phyloP scores from a whole-genome alignment of 2,329 filamentous ascomycete species.

The Nemania diffusa region DNA sequence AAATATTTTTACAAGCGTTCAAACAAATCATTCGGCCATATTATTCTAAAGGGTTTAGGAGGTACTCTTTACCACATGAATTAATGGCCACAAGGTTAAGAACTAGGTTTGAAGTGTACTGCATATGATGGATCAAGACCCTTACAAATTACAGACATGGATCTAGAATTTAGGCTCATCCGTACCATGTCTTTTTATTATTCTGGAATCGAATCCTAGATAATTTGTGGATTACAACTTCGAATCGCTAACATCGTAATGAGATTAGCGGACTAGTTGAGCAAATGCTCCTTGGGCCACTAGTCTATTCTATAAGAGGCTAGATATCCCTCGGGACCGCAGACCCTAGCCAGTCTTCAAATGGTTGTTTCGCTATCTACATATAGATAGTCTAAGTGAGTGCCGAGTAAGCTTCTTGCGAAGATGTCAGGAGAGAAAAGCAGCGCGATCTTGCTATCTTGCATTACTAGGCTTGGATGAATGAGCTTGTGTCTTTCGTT shows the following conservation, averaged over 20 bases:
- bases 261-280: neutral
- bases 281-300: neutral
- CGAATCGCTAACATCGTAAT: neutral
- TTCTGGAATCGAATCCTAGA: neutral
- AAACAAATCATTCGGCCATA: no score
- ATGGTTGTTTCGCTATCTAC: neutral
- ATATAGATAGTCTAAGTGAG: no score
- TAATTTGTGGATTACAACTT: neutral
- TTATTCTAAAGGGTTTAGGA: no score
- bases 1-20: no score
- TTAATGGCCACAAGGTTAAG: no score
- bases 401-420: neutral
- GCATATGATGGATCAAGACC: no score
- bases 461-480: constrained; percentile 38
- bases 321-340: no score
- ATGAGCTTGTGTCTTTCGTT: constrained; percentile 1
- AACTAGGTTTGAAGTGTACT: no score
- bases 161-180: neutral
- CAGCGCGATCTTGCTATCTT: neutral
- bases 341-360: neutral
- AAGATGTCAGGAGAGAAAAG: neutral
- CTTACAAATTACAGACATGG: no score
- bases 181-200: neutral
- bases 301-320: neutral
- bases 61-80: no score